Evolutionary conservation across 176 grass and related monocot genomes (phyloP).

Genomic region (Raddia guianensis): DNA sequence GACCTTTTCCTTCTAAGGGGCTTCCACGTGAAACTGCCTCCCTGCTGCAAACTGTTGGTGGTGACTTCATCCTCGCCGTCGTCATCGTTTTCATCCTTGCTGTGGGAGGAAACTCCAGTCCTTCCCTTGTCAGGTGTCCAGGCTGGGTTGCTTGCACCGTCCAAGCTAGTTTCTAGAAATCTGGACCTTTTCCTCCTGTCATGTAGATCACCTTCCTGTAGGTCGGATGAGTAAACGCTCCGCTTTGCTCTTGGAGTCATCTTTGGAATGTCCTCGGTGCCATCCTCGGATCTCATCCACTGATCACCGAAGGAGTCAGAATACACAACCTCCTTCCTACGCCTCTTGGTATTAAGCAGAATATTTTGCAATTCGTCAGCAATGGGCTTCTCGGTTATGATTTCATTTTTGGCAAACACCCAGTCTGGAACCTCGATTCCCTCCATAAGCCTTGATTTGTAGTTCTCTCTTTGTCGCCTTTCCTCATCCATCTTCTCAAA

Average conservation of each 20-base stretch:
- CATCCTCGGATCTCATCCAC: conserved; percentile 89
- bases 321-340: conserved; percentile 93
- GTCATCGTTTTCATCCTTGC: conserved; percentile 63
- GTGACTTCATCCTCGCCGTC: conserved; percentile 50
- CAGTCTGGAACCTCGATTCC: conserved; percentile 90
- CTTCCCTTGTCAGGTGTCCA: conserved; percentile 53
- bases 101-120: conserved; percentile 54
- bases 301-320: conserved; percentile 81
- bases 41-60: conserved; percentile 57
- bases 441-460: conserved; percentile 89
- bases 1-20: conserved; percentile 89
- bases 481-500: conserved; percentile 99
- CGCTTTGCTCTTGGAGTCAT: conserved; percentile 65
- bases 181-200: conserved; percentile 39
- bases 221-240: conserved; percentile 48
- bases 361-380: conserved; percentile 45
- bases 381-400: conserved; percentile 43
- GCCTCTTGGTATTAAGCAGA: conserved; percentile 65
- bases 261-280: conserved; percentile 67
- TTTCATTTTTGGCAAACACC: conserved; percentile 66
- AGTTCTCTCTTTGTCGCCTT: conserved; percentile 84
- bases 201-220: conserved; percentile 38
- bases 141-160: conserved; percentile 38
- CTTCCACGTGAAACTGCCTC: conserved; percentile 68
- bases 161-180: conserved; percentile 43